phyloP scores from a whole-genome alignment of 2,329 filamentous ascomycete species.

The Chrysoporthe cubensis region DNA sequence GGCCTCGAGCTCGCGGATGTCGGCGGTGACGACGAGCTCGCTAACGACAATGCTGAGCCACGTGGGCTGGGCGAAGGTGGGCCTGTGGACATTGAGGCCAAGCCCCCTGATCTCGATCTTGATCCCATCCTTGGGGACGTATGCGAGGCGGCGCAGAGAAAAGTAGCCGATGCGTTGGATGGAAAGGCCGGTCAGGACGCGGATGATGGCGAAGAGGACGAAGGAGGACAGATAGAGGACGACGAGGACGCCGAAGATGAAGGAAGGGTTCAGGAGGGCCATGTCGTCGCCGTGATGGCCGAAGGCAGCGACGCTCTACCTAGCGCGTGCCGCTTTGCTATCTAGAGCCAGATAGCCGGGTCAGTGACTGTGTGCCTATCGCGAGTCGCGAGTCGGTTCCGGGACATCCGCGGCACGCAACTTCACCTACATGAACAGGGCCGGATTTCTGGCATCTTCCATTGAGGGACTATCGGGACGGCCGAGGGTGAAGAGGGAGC shows the following conservation, averaged over 20 bases:
- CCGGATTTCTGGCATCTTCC: slow-evolving; percentile 27
- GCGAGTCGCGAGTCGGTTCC: slow-evolving; percentile 1
- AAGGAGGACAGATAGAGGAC: slow-evolving; percentile 90
- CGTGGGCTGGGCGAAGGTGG: slow-evolving; percentile 95
- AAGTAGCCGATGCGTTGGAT: slow-evolving; percentile 95
- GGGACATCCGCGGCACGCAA: slow-evolving; percentile 18
- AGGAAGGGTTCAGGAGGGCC: slow-evolving; percentile 75
- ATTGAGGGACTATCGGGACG: slow-evolving; percentile 19
- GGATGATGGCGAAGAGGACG: slow-evolving; percentile 88
- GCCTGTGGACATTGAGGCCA: slow-evolving; percentile 85
- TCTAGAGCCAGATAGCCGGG: slow-evolving; percentile 21
- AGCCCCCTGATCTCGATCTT: slow-evolving; percentile 88
- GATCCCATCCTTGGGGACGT: slow-evolving; percentile 85
- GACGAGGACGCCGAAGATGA: slow-evolving; percentile 82
- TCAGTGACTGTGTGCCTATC: slow-evolving; percentile 11
- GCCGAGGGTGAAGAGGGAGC: not conserved
- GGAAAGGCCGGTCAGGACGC: slow-evolving; percentile 90
- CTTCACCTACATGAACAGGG: slow-evolving; percentile 26
- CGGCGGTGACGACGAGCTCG: slow-evolving; percentile 82
- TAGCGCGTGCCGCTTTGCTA: slow-evolving; percentile 28
- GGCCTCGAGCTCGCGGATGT: slow-evolving; percentile 68
- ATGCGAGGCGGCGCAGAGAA: slow-evolving; percentile 87
- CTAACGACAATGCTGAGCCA: slow-evolving; percentile 91
- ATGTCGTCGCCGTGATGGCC: slow-evolving; percentile 44
- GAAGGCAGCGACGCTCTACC: slow-evolving; percentile 31